phyloP scores from a whole-genome alignment of 805 yeast genomes.

The Kodamaea kakaduensis region DNA sequence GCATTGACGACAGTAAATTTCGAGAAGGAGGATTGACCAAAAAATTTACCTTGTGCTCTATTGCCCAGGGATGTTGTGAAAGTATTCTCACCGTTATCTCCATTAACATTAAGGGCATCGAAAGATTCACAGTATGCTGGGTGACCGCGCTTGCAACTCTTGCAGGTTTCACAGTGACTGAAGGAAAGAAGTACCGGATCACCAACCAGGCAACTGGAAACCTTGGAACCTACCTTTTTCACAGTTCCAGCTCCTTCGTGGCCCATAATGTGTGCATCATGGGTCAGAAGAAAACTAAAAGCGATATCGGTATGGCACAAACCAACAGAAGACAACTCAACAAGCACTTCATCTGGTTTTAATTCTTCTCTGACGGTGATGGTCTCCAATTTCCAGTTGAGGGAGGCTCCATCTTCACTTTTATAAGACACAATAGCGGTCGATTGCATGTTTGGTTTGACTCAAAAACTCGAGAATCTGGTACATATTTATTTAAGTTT shows the following conservation, averaged over 20 bases:
- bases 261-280: constrained; percentile 8
- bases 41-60: constrained; percentile 9
- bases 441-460: not conserved
- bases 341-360: constrained; percentile 9
- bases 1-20: constrained; percentile 7
- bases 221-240: constrained; percentile 6
- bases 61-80: not conserved
- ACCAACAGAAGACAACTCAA: constrained; percentile 9
- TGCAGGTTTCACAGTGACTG: constrained; percentile 7
- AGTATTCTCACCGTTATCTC: not conserved
- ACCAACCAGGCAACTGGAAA: constrained; percentile 5
- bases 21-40: constrained; percentile 12
- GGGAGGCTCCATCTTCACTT: constrained; percentile 6
- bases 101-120: not conserved
- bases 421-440: constrained; percentile 10
- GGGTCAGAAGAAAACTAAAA: not conserved
- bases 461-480: too few relatives aligned
- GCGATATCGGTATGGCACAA: constrained; percentile 10
- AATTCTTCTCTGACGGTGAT: constrained; percentile 10
- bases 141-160: constrained; percentile 4
- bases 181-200: constrained; percentile 11
- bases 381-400: constrained; percentile 9
- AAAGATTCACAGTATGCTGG: constrained; percentile 7
- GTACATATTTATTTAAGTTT: too few relatives aligned
- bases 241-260: constrained; percentile 10